Conservation (phyloP, 805 yeast species). For the Candida pini region DNA sequence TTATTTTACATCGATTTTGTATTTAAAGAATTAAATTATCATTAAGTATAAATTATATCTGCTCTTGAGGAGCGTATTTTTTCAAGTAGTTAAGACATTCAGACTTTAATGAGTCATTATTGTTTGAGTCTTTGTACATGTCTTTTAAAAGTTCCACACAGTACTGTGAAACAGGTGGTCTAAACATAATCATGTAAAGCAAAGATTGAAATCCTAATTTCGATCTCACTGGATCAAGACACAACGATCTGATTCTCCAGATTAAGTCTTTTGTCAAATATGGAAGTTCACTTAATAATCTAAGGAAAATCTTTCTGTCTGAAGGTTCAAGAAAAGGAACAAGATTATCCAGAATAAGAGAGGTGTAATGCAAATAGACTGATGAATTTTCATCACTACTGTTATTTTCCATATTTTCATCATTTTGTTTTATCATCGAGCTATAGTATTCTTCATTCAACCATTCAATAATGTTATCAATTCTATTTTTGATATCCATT, state of each 20-base stretch:
- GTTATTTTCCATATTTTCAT: slow-evolving; percentile 11
- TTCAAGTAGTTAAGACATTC: slow-evolving; percentile 41
- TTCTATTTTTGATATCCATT: slow-evolving; percentile 62
- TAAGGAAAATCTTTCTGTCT: slow-evolving; percentile 75
- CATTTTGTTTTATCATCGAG: slow-evolving; percentile 41
- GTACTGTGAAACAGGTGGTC: slow-evolving; percentile 71
- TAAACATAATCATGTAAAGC: slow-evolving; percentile 77
- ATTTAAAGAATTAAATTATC: too few species aligned
- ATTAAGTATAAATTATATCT: not conserved
- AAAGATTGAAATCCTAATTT: slow-evolving; percentile 78
- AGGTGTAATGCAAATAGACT: slow-evolving; percentile 62
- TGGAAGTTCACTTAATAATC: slow-evolving; percentile 86
- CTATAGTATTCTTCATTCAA: slow-evolving; percentile 83
- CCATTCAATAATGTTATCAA: slow-evolving; percentile 85
- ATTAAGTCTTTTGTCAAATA: slow-evolving; percentile 59
- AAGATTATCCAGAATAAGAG: slow-evolving; percentile 65
- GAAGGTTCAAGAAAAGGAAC: slow-evolving; percentile 78
- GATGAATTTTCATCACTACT: slow-evolving; percentile 4
- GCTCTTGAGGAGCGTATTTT: slow-evolving; percentile 35
- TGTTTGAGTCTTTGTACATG: slow-evolving; percentile 33
- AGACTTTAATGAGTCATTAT: slow-evolving; percentile 43
- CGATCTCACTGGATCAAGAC: slow-evolving; percentile 80
- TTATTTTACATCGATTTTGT: too few species aligned
- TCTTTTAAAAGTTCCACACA: slow-evolving; percentile 47
- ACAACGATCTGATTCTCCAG: slow-evolving; percentile 59